phyloP scores from a whole-genome alignment of 352 stramenopile species.

The Globisporangium solare region DNA sequence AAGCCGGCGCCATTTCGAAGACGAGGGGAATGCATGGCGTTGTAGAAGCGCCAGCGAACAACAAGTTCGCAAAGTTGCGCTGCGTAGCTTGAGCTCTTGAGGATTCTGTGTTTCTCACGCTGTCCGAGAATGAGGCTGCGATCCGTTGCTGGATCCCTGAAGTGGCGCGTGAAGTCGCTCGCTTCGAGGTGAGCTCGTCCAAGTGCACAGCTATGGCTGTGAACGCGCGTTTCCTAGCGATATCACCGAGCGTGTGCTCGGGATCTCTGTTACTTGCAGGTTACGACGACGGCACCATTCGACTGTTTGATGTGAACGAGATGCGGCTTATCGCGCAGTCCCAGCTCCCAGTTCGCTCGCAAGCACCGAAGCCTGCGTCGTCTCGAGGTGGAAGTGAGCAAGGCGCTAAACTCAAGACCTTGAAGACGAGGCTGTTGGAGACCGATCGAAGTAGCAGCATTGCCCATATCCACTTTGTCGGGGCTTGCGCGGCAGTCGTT shows the following conservation, averaged over 20 bases:
- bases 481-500: conserved; percentile 19
- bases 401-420: not conserved
- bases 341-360: conserved; percentile 17
- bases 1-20: not conserved
- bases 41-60: not conserved
- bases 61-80: not conserved
- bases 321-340: conserved; percentile 40
- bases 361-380: not conserved
- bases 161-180: conserved; percentile 30
- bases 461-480: conserved; percentile 33
- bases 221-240: conserved; percentile 9
- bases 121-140: conserved; percentile 13
- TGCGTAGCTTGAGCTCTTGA: conserved; percentile 24
- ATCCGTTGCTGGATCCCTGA: conserved; percentile 45
- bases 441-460: conserved; percentile 10
- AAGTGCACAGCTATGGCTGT: conserved; percentile 37
- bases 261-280: conserved; percentile 33
- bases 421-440: conserved; percentile 10
- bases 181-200: conserved; percentile 23
- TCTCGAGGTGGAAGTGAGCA: not conserved
- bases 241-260: not conserved
- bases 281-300: conserved; percentile 44
- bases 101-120: conserved; percentile 30
- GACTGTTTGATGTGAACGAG: conserved; percentile 43
- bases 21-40: no score